phyloP scores from a whole-genome alignment of 352 stramenopile genomes.

The Pythium angustatum region DNA sequence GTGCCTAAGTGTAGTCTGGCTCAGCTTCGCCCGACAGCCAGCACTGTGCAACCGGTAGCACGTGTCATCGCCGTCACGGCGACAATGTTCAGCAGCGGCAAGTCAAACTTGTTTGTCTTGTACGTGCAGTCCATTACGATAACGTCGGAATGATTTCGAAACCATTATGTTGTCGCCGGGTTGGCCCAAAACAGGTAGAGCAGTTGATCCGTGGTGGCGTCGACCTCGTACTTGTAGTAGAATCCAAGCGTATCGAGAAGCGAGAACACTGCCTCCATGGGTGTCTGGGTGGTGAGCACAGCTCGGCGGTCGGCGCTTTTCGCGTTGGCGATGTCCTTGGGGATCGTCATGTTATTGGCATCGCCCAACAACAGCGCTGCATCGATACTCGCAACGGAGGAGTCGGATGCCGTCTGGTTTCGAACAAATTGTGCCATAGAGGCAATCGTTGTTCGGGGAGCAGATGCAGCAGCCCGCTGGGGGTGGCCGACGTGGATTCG shows the following conservation, averaged over 20 bases:
- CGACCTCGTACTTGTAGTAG: constrained; percentile 6
- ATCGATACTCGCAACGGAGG: not conserved
- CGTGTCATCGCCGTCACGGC: constrained; percentile 10
- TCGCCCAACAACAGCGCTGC: not conserved
- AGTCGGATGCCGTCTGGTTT: not conserved
- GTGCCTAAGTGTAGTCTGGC: not conserved
- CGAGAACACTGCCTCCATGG: not conserved
- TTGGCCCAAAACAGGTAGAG: constrained; percentile 1
- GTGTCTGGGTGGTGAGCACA: not conserved
- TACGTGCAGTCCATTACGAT: constrained; percentile 10
- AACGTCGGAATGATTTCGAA: not conserved
- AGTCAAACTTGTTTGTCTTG: constrained; percentile 22
- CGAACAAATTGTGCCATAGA: not conserved
- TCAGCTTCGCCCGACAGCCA: constrained; percentile 16
- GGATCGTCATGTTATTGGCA: not conserved
- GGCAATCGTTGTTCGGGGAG: not conserved
- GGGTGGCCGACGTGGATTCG: not conserved
- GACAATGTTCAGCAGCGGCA: constrained; percentile 25
- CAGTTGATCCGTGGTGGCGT: not conserved
- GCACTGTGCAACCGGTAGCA: constrained; percentile 23
- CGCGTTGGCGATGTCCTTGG: constrained; percentile 1
- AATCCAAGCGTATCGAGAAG: not conserved
- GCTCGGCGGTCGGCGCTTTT: not conserved
- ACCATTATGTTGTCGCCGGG: not conserved
- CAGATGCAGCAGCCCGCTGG: not conserved